Percentiles rank a stretch among this genome's conserved stretches.
Conservation (phyloP, 78 protist genomes). For the Dictyostelium firmibasis region DNA sequence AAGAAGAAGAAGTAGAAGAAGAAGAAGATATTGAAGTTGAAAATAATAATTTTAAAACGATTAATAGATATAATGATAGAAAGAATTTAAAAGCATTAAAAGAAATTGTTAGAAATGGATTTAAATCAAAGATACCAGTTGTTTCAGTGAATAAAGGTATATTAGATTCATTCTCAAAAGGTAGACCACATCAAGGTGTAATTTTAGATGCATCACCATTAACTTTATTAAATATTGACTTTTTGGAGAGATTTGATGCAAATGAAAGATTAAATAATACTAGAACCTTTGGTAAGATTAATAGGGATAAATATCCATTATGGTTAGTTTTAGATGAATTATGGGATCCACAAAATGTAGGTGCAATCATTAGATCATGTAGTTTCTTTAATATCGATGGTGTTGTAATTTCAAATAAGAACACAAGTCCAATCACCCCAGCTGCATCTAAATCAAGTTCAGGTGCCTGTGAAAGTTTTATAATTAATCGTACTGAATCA, state of each 20-base stretch:
- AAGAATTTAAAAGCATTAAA: constrained; percentile 33
- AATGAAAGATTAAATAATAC: background rate
- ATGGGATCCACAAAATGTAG: constrained; percentile 76
- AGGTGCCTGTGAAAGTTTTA: constrained; percentile 58
- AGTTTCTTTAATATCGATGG: constrained; percentile 61
- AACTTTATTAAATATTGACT: background rate
- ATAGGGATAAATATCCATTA: constrained; percentile 11
- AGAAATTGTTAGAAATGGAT: background rate
- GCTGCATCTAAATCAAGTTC: constrained; percentile 25
- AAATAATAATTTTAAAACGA: background rate
- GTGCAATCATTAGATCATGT: constrained; percentile 60
- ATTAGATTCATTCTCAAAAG: constrained; percentile 31
- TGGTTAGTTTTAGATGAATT: constrained; percentile 66
- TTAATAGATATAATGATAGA: constrained; percentile 35
- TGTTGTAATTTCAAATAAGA: constrained; percentile 32
- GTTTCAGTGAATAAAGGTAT: background rate
- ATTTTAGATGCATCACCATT: constrained; percentile 60
- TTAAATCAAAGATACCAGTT: background rate
- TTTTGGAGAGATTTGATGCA: background rate
- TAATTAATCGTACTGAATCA: constrained; percentile 1
- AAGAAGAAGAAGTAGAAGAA: background rate
- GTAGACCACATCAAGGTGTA: constrained; percentile 40
- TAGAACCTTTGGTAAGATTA: background rate
- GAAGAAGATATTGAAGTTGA: constrained; percentile 21
- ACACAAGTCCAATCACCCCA: constrained; percentile 55